These are phyloP conservation scores for Penicillium paradoxum DNA, from an alignment of 495 filamentous ascomycete species.

Conservation along the genomic window DNA sequence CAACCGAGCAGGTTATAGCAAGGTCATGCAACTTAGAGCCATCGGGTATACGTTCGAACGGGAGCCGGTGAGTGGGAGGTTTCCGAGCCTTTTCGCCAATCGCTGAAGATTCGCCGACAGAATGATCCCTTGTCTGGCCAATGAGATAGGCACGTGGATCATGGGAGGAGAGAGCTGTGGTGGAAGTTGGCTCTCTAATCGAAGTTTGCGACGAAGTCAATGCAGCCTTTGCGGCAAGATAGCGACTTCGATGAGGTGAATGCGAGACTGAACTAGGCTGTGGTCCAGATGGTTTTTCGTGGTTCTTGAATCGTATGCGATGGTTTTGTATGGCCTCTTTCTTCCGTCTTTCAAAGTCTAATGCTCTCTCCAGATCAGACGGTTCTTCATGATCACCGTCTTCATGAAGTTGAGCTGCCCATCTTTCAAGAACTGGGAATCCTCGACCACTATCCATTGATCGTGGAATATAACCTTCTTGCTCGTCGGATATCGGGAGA, in stretches of 20 bases:
- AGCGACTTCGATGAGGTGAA: conserved; percentile 35
- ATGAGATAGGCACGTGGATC: conserved; percentile 41
- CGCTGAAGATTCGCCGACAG: not conserved
- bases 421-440: conserved; percentile 37
- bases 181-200: not conserved
- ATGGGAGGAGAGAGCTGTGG: conserved; percentile 10
- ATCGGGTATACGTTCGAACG: conserved; percentile 35
- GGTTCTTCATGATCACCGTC: conserved; percentile 10
- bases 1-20: conserved; percentile 8
- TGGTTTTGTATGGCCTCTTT: conserved; percentile 30
- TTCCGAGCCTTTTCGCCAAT: conserved; percentile 22
- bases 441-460: conserved; percentile 26
- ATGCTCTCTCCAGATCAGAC: conserved; percentile 30
- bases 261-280: conserved; percentile 7
- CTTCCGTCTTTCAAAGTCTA: conserved; percentile 43
- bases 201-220: conserved; percentile 16
- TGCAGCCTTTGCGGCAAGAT: conserved; percentile 36
- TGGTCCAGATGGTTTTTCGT: not conserved
- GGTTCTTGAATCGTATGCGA: conserved; percentile 16
- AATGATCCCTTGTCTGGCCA: conserved; percentile 11
- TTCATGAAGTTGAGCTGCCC: conserved; percentile 34
- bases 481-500: not conserved
- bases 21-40: conserved; percentile 26
- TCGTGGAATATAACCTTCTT: not conserved
- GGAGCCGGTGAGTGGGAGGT: conserved; percentile 25